Evolutionary conservation across 2,329 filamentous ascomycete species (phyloP).

Genomic region (Claviceps digitariae): DNA sequence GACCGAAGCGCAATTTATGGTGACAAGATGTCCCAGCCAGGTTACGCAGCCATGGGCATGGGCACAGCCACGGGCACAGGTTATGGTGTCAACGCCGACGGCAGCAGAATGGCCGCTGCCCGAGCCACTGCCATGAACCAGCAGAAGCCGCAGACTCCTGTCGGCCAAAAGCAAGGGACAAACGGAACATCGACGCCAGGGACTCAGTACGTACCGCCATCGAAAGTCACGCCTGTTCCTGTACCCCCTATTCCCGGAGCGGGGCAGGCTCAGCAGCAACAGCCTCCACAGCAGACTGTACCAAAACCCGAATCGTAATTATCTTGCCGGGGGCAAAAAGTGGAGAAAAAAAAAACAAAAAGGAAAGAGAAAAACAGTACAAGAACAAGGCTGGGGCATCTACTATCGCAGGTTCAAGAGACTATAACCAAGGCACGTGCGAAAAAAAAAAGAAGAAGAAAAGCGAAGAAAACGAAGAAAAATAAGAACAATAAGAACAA

Average conservation of each 20-base stretch:
- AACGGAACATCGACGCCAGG: slow-evolving; percentile 25
- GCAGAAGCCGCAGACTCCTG: slow-evolving; percentile 24
- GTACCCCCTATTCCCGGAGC: slow-evolving; percentile 28
- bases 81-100: slow-evolving; percentile 15
- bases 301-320: slow-evolving; percentile 1
- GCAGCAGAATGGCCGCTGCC: too few species aligned
- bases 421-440: too few species aligned
- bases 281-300: slow-evolving; percentile 8
- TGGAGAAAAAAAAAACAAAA: not conserved
- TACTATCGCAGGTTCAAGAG: too few species aligned
- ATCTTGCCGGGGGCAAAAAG: not conserved
- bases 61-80: slow-evolving; percentile 11
- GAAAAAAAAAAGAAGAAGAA: not conserved
- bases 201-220: slow-evolving; percentile 18
- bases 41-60: slow-evolving; percentile 16
- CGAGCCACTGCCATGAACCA: slow-evolving; percentile 23
- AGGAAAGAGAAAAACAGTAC: not conserved
- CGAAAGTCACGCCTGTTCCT: slow-evolving; percentile 31
- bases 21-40: slow-evolving; percentile 34
- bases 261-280: slow-evolving; percentile 12
- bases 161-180: slow-evolving; percentile 15
- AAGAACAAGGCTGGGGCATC: not conserved
- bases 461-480: not conserved
- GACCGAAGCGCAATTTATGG: slow-evolving; percentile 27
- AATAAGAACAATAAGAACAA: not conserved